Evolutionary conservation across 2,329 filamentous ascomycete species (phyloP), one percentile per base, ranked within the genome.

Genomic region (Dothistroma pini): DNA sequence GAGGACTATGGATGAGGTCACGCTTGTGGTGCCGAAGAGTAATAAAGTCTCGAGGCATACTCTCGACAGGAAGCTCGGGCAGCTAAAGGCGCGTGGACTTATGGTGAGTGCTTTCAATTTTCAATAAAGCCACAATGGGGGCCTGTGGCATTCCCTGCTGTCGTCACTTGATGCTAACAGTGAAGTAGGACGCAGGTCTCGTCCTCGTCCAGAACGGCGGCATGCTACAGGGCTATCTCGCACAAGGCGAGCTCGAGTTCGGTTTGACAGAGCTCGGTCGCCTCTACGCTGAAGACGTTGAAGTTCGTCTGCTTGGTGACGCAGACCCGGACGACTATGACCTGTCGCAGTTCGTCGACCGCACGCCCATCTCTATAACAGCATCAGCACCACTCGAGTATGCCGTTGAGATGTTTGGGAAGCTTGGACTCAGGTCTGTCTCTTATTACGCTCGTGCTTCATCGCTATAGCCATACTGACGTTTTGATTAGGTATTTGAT

Each of bases 341-440:
- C 52, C 66, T 86, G 12, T 73, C 75, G 0, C 75, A 74, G 1
- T 82, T 85, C 64, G 77, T 86, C 0, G 83, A 86, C 68, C 75
- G 79, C 1, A 84, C 81, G 16, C 83, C 83, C 0, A 63, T 86
- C 59, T 79, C 73, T 0, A 70, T 86, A 6, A 80, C 76, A 58
- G 77, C 76, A 0, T 77, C 78, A 50, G 82, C 83, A 49, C 83
- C 83, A 10, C 76, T 86, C 66, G 84, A 86, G 69, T 84, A 83
- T 70, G 82, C 79, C 0, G 80, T 85, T 1, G 84, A 86, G 71
- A 81, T 86, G 79, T 85, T 86, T 74, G 79, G 79, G 2, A 84
- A 84, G 68, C 67, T 86, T 48, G 84, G 83, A 0, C 63, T 85
- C 64, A 72, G 83, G 60, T 78, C 8, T 21, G 47, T 49, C 1